Conservation (phyloP, 257 asterid genomes). For the Nicotiana sylvestris region DNA sequence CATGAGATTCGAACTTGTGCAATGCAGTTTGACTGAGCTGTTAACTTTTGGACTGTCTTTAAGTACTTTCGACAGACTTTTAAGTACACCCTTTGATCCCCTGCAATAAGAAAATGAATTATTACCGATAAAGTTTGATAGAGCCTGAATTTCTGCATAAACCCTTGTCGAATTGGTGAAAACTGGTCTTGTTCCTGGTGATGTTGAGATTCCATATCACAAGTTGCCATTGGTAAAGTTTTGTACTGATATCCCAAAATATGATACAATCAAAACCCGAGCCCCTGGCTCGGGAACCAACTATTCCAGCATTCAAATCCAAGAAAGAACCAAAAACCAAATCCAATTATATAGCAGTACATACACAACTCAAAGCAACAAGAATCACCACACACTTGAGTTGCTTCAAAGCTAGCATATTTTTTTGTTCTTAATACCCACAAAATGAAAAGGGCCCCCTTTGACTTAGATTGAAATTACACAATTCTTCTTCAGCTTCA, state of each 20-base stretch:
- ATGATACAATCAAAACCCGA: constrained; percentile 48
- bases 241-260: constrained; percentile 15
- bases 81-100: not conserved
- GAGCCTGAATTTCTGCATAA: constrained; percentile 91
- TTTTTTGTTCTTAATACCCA: constrained; percentile 18
- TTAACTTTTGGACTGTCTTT: not conserved
- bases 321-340: constrained; percentile 16
- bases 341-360: constrained; percentile 27
- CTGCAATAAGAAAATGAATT: not conserved
- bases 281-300: constrained; percentile 91
- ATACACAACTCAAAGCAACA: constrained; percentile 2
- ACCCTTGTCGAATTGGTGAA: constrained; percentile 41
- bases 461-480: not conserved
- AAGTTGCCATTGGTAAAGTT: constrained; percentile 33
- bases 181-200: constrained; percentile 31
- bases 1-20: not conserved
- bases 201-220: constrained; percentile 18
- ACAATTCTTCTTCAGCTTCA: not conserved
- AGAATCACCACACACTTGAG: constrained; percentile 38
- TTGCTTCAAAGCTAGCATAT: constrained; percentile 55
- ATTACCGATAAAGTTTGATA: constrained; percentile 88
- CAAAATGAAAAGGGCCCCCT: not conserved
- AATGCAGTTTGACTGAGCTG: not conserved
- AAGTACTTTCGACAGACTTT: not conserved
- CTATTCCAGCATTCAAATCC: constrained; percentile 66